Percentiles rank a stretch among this genome's conserved stretches.
Evolutionary conservation across 208 protist genomes (phyloP).

Genomic region (Leishmania braziliensis): DNA sequence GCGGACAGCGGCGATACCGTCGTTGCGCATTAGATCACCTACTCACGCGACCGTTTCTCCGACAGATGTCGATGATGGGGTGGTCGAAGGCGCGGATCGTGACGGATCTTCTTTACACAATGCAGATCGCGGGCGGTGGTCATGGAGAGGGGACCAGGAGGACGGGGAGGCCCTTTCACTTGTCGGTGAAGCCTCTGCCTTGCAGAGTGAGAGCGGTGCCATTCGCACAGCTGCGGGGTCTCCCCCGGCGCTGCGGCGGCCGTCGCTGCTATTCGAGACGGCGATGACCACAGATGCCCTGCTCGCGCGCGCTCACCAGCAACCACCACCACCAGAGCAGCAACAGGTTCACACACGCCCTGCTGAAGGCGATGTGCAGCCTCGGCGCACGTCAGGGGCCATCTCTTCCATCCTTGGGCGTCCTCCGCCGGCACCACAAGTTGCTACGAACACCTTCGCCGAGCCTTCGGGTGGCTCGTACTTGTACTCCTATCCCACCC

Average conservation of each 20-base stretch:
- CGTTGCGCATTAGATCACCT: background rate
- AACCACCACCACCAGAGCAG: background rate
- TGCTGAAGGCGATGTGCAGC: background rate
- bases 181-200: background rate
- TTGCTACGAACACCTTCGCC: background rate
- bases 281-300: constrained; percentile 24
- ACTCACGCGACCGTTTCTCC: background rate
- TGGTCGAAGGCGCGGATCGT: background rate
- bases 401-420: constrained; percentile 34
- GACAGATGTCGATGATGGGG: background rate
- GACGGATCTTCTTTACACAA: background rate
- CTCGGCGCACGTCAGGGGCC: constrained; percentile 11
- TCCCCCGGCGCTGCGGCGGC: constrained; percentile 20
- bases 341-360: background rate
- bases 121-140: background rate
- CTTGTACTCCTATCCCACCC: background rate
- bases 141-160: background rate
- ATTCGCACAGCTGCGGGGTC: background rate
- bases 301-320: constrained; percentile 24
- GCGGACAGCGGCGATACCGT: background rate
- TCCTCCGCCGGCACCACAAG: constrained; percentile 21
- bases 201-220: background rate
- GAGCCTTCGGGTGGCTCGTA: background rate
- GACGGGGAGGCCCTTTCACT: background rate
- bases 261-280: constrained; percentile 30